A percentile compares a stretch with the other conserved stretches of the same genome.
Conservation (phyloP, 1,139 yeast genomes). For the Geotrichum histeridarum region DNA sequence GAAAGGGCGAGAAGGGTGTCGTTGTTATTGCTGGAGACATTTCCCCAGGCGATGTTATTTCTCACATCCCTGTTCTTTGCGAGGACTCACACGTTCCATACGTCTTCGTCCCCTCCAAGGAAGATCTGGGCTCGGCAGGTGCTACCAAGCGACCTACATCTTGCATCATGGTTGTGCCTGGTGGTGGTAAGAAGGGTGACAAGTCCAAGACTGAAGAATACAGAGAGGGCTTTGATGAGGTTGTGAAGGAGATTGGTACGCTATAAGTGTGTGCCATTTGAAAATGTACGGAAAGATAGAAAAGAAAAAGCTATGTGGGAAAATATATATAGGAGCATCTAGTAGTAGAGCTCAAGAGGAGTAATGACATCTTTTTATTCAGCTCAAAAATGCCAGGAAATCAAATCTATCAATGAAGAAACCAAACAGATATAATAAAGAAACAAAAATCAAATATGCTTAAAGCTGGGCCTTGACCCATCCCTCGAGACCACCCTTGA, state of each 20-base stretch:
- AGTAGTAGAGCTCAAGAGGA: background rate
- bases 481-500: conserved; percentile 95
- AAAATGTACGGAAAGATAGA: too few relatives aligned
- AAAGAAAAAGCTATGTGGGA: too few relatives aligned
- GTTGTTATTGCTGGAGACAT: conserved; percentile 97
- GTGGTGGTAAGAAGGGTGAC: conserved; percentile 84
- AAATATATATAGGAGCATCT: too few relatives aligned
- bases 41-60: conserved; percentile 93
- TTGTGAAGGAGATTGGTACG: conserved; percentile 76
- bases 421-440: background rate
- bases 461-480: conserved; percentile 68
- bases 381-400: background rate
- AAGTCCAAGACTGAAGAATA: conserved; percentile 71
- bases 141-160: conserved; percentile 99
- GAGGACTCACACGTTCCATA: conserved; percentile 90
- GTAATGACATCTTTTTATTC: background rate
- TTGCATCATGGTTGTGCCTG: conserved; percentile 95
- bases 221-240: conserved; percentile 87
- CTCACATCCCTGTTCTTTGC: conserved; percentile 95
- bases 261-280: conserved; percentile 19
- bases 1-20: conserved; percentile 97
- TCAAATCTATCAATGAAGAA: background rate
- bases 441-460: background rate
- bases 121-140: conserved; percentile 97
- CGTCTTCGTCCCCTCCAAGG: conserved; percentile 92